phyloP scores from a whole-genome alignment of 2,329 filamentous ascomycete species.

The Epichloe gansuensis region DNA sequence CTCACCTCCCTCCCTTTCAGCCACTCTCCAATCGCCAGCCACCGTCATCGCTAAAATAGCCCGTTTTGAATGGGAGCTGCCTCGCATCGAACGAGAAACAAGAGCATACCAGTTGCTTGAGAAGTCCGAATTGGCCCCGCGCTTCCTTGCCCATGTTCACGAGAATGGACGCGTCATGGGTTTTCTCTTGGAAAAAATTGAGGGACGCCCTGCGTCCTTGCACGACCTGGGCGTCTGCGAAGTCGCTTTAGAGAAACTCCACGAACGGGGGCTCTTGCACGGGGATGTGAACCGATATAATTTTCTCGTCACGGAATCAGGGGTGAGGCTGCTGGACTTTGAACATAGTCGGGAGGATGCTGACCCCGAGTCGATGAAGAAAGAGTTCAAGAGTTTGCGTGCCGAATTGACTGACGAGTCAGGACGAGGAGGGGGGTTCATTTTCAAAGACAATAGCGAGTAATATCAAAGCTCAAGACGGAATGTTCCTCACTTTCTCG shows the following conservation, averaged over 20 bases:
- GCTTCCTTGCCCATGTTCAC: constrained; percentile 22
- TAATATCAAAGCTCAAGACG: not conserved
- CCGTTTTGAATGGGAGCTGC: constrained; percentile 21
- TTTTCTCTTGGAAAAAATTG: constrained; percentile 21
- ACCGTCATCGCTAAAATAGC: constrained; percentile 18
- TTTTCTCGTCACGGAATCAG: constrained; percentile 19
- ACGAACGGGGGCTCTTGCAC: constrained; percentile 19
- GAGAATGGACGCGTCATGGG: constrained; percentile 23
- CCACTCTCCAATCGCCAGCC: not conserved
- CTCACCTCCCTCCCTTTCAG: not conserved
- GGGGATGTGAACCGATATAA: constrained; percentile 26
- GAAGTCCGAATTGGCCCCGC: constrained; percentile 16
- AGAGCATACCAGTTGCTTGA: constrained; percentile 17
- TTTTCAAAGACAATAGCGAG: not conserved
- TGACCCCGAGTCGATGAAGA: not conserved
- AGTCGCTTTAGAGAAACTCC: constrained; percentile 14
- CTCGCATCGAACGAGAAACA: constrained; percentile 19
- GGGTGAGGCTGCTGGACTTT: constrained; percentile 21
- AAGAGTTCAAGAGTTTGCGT: not conserved
- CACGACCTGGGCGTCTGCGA: constrained; percentile 18
- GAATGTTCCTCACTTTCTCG: no score
- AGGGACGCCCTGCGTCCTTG: constrained; percentile 17
- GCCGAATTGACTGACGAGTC: not conserved
- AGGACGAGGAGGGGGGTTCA: not conserved
- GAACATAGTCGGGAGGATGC: constrained; percentile 7